A percentile compares a stretch with the other conserved stretches of the same genome.
Evolutionary conservation across 2,329 filamentous ascomycete genomes (phyloP).

Genomic region (Neofusicoccum parvum): DNA sequence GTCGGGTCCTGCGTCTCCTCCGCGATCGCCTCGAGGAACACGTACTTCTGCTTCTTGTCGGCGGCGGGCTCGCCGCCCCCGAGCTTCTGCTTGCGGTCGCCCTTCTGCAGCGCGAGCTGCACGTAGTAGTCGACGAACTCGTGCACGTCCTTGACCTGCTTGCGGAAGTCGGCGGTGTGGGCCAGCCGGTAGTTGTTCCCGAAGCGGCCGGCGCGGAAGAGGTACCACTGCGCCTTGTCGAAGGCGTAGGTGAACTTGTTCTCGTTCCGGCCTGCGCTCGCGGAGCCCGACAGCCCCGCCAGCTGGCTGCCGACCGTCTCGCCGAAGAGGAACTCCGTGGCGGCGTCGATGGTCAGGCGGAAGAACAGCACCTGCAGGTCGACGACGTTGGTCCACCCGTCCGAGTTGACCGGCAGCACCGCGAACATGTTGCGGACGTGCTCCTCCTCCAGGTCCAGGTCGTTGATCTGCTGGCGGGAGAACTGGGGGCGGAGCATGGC

Average conservation of each 20-base stretch:
- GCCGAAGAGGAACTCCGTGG: slow-evolving; percentile 54
- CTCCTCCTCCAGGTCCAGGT: slow-evolving; percentile 60
- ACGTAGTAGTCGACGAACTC: slow-evolving; percentile 50
- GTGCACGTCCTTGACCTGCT: slow-evolving; percentile 29
- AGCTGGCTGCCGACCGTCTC: slow-evolving; percentile 43
- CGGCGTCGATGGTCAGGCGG: slow-evolving; percentile 52
- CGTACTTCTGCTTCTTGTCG: slow-evolving; percentile 41
- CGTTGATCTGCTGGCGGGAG: slow-evolving; percentile 53
- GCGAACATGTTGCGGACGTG: slow-evolving; percentile 62
- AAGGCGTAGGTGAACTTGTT: slow-evolving; percentile 46
- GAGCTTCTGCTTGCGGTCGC: slow-evolving; percentile 25
- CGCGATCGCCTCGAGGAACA: slow-evolving; percentile 51
- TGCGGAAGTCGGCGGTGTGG: slow-evolving; percentile 7
- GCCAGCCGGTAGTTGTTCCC: slow-evolving; percentile 37
- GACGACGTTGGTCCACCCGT: slow-evolving; percentile 47
- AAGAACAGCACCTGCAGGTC: slow-evolving; percentile 50
- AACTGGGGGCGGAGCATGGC: slow-evolving; percentile 59
- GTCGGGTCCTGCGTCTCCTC: slow-evolving; percentile 48
- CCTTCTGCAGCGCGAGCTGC: slow-evolving; percentile 41
- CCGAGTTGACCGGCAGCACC: slow-evolving; percentile 52
- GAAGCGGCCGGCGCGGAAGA: slow-evolving; percentile 40
- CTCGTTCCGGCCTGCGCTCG: slow-evolving; percentile 27
- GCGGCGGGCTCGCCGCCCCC: slow-evolving; percentile 30
- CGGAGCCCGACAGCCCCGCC: slow-evolving; percentile 30
- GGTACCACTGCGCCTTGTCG: slow-evolving; percentile 43